These are phyloP conservation scores for Achlya hypogyna DNA, from an alignment of 352 stramenopile genomes.

Conservation along the genomic window DNA sequence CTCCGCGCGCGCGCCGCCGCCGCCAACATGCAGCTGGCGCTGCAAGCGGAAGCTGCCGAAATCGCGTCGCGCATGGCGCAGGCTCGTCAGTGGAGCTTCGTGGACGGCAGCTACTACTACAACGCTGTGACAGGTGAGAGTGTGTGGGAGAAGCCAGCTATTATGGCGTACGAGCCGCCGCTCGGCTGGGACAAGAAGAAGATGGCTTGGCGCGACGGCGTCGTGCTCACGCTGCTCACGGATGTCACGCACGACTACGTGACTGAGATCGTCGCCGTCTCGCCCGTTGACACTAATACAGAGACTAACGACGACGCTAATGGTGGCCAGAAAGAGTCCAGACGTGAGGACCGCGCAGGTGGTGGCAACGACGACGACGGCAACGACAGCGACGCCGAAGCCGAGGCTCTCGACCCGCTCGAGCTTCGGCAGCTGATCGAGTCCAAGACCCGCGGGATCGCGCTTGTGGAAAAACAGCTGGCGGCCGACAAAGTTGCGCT, in stretches of 20 bases:
- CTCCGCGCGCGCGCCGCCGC: conserved; percentile 24
- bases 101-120: conserved; percentile 37
- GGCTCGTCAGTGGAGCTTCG: conserved; percentile 40
- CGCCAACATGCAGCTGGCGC: conserved; percentile 29
- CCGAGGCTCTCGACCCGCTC: conserved; percentile 32
- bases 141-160: conserved; percentile 42
- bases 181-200: conserved; percentile 36
- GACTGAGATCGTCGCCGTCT: not conserved
- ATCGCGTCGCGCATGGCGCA: conserved; percentile 34
- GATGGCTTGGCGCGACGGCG: not conserved
- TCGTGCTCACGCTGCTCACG: not conserved
- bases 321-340: not conserved
- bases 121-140: conserved; percentile 47
- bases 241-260: not conserved
- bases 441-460: conserved; percentile 26
- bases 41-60: conserved; percentile 34
- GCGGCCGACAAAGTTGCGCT: conserved; percentile 30
- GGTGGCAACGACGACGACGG: not conserved
- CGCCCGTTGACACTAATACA: not conserved
- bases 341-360: not conserved
- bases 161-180: conserved; percentile 51
- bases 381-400: conserved; percentile 19
- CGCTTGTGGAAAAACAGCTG: conserved; percentile 30
- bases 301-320: not conserved
- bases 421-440: conserved; percentile 36